Base-by-base conservation (phyloP, 495 filamentous ascomycete genomes). In the Penicillium longicatenatum region DNA sequence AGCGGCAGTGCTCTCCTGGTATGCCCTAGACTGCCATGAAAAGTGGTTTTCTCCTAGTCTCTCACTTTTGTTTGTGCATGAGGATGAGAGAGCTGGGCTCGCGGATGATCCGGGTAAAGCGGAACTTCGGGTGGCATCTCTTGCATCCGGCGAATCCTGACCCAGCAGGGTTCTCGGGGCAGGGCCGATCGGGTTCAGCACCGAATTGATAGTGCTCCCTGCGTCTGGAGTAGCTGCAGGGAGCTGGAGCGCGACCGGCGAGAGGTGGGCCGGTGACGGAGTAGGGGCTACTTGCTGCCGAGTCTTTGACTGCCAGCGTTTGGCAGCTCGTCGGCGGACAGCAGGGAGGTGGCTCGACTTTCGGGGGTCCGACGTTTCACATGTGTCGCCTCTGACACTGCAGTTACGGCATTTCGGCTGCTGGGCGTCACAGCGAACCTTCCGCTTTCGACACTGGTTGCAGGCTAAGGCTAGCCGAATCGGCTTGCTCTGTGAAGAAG, bases 311-410 rank as follows among this genome's bases (percentile, higher is more conserved):
- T 22, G 9, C 42, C 21, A 20, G 21, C 21, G 42, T 14, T 22
- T 45, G 2, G n/a, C 20, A 35, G 54, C 54, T 7, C 46, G 46
- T 6, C 54, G 45, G 16, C 54, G 54, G 5, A 57, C 46, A 21
- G 54, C 54, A 24, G 54, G 44, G 31, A 24, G 16, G 14, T 50
- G 17, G 24, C 31, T 31, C 19, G 54, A 35, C 21, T 57, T 57
- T 22, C 54, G 26, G 16, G 46, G 46, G 43, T 57, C 54, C 2
- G 31, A 42, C 8, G 54, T 57, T 22, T 57, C 44, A 39, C 54
- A 57, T 0, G 50, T 5, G 50, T 57, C 54, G 0, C 54, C 54
- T 5, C 54, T 29, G 14, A 50, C 16, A 3, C 46, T 50, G 46
- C 42, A 45, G 11, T 45, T 45, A 8, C 42, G 42, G 42, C 42